Evolutionary conservation across 805 yeast genomes (phyloP), one percentile per base, ranked within the genome.

Genomic region (Candida khao-thaluensis): DNA sequence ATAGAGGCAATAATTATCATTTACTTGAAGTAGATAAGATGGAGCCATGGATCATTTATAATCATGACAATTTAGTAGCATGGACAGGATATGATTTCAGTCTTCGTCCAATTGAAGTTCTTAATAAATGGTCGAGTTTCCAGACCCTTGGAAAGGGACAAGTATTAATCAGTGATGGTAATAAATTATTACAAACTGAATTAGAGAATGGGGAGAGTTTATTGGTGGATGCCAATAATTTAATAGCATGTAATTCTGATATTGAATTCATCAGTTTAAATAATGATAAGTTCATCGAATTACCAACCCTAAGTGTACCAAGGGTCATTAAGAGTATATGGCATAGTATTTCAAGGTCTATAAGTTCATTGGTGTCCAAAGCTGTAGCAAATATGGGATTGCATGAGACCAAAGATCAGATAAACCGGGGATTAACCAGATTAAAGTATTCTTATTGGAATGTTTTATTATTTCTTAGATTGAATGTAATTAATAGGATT

Each of bases 31-130:
- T 67, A 14, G 63, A 64, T 39, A 68, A 69, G 16, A 47, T 63
- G 5, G 56, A 62, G 18, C 62, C 60, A 35, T 76, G 81, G 81
- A 50, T 50, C 5, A 54, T 73, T 12, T 45, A 64, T 15, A 63
- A 57, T 22, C 61, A 62, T 33, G 55, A 59, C 10, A 56, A 55
- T 37, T 43, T 74, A 8, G 56, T 73, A 9, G 76, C 77, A 5
- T 74, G 79, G 79, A 57, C 72, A 1, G 80, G 76, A 1, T 64
- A 59, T 35, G 52, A 57, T 32, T 45, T 71, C 15, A 45, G 57
- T 21, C 36, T 62, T 22, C 23, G 33, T 21, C 53, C 57, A 9
- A 23, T 38, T 9, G 36, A 38, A 10, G 32, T 52, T 6, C 43
- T 51, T 17, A 47, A 34, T 26, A 41, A 62, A 52, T 51, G 49